Conservation (phyloP, 805 yeast genomes). For the Candida chauliodis region DNA sequence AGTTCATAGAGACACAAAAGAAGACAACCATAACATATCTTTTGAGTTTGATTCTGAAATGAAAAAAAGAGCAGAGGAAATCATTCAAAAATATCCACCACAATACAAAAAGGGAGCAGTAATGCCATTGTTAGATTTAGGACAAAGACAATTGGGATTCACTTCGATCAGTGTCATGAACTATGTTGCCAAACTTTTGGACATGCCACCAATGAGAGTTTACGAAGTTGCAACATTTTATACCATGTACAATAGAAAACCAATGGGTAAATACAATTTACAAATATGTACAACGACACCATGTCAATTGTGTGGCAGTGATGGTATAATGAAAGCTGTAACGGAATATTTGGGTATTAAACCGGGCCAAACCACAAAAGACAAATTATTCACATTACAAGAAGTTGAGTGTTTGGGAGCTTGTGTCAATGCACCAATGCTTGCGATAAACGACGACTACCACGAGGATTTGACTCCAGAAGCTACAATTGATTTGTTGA, state of each 20-base stretch:
- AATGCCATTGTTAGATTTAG: slow-evolving; percentile 83
- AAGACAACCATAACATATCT: slow-evolving; percentile 63
- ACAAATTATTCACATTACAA: slow-evolving; percentile 72
- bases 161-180: slow-evolving; percentile 86
- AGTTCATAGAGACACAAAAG: slow-evolving; percentile 70
- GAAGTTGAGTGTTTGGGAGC: slow-evolving; percentile 93
- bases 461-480: slow-evolving; percentile 78
- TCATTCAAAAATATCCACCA: slow-evolving; percentile 76
- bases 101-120: slow-evolving; percentile 86
- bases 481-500: slow-evolving; percentile 56
- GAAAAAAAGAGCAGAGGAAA: slow-evolving; percentile 62
- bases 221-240: slow-evolving; percentile 90
- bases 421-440: slow-evolving; percentile 88
- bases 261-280: slow-evolving; percentile 79
- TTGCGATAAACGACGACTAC: slow-evolving; percentile 78
- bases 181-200: slow-evolving; percentile 78
- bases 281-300: slow-evolving; percentile 91
- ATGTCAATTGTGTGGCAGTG: slow-evolving; percentile 81
- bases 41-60: slow-evolving; percentile 72
- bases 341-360: slow-evolving; percentile 55
- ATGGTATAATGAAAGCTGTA: slow-evolving; percentile 71
- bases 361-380: slow-evolving; percentile 76
- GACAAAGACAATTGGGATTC: slow-evolving; percentile 84
- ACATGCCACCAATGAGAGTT: slow-evolving; percentile 92
- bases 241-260: slow-evolving; percentile 85